phyloP scores from a whole-genome alignment of 1,284 basidiomycete genomes.

The Moesziomyces globuligerus region DNA sequence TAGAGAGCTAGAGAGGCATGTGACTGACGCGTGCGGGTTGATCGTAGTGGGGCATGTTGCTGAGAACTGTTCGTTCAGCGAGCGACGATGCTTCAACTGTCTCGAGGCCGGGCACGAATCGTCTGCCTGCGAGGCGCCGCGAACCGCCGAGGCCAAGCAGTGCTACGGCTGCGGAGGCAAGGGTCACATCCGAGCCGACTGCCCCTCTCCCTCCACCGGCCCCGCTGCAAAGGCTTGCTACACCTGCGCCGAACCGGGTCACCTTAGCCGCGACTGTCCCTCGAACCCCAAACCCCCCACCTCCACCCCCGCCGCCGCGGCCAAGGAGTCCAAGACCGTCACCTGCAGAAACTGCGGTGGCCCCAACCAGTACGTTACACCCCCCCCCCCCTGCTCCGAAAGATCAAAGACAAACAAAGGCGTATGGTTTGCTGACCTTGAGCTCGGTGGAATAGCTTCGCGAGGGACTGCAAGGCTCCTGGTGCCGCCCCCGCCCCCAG shows the following conservation, averaged over 20 bases:
- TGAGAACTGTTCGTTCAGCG: conserved; percentile 47
- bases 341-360: conserved; percentile 36
- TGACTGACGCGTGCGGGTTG: background rate
- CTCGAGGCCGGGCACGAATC: conserved; percentile 46
- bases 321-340: conserved; percentile 4
- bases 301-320: background rate
- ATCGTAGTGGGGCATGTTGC: conserved; percentile 48
- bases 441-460: conserved; percentile 10
- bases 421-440: background rate
- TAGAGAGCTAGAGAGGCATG: no score
- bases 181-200: conserved; percentile 46
- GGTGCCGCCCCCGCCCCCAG: background rate
- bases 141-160: conserved; percentile 45
- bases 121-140: conserved; percentile 38
- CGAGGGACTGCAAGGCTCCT: conserved; percentile 37
- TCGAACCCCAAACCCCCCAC: background rate
- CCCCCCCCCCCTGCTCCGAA: background rate
- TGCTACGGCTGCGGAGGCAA: conserved; percentile 50
- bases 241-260: conserved; percentile 24
- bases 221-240: conserved; percentile 11
- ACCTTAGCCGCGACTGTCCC: conserved; percentile 24
- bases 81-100: conserved; percentile 55
- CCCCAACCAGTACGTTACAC: conserved; percentile 23
- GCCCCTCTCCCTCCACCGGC: conserved; percentile 18
- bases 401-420: background rate